Evolutionary conservation across 768 basidiomycete genomes (phyloP).

Genomic region (Tulasnella sp.): DNA sequence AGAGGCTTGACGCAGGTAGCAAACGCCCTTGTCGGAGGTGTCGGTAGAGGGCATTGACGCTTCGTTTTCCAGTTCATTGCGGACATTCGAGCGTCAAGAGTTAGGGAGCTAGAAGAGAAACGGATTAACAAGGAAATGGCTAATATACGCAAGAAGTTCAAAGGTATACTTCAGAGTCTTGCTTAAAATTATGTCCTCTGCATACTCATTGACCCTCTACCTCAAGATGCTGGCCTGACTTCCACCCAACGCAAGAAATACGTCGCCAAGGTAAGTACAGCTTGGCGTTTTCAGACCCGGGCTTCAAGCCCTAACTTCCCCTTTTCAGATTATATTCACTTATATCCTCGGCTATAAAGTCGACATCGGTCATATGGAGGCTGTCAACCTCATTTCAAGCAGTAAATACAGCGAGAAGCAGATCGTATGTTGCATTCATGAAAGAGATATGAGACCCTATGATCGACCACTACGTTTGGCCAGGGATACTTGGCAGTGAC

Average conservation of each 20-base stretch:
- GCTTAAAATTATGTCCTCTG: constrained; percentile 11
- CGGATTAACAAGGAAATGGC: constrained; percentile 99
- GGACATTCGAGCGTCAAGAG: constrained; percentile 95
- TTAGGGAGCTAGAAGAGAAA: constrained; percentile 97
- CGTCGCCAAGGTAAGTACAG: constrained; percentile 67
- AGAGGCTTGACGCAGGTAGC: constrained; percentile 88
- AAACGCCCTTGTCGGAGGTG: constrained; percentile 3
- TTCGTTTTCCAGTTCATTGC: constrained; percentile 80
- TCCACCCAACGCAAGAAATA: constrained; percentile 93
- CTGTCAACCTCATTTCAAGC: constrained; percentile 95
- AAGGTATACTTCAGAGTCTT: constrained; percentile 57
- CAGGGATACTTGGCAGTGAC: constrained; percentile 98
- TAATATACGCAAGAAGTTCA: constrained; percentile 98
- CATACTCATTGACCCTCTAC: neutral
- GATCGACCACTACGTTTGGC: constrained; percentile 3
- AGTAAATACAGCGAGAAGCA: constrained; percentile 98
- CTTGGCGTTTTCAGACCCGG: neutral
- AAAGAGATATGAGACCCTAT: constrained; percentile 19
- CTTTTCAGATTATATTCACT: constrained; percentile 80
- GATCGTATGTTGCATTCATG: constrained; percentile 64
- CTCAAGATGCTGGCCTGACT: constrained; percentile 33
- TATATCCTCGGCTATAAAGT: constrained; percentile 99
- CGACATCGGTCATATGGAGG: constrained; percentile 99
- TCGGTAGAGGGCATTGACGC: neutral
- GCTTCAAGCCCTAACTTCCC: neutral